These are phyloP conservation scores for Microcyclospora pomicola DNA, from an alignment of 2,329 filamentous ascomycete genomes.

Conservation along the genomic window DNA sequence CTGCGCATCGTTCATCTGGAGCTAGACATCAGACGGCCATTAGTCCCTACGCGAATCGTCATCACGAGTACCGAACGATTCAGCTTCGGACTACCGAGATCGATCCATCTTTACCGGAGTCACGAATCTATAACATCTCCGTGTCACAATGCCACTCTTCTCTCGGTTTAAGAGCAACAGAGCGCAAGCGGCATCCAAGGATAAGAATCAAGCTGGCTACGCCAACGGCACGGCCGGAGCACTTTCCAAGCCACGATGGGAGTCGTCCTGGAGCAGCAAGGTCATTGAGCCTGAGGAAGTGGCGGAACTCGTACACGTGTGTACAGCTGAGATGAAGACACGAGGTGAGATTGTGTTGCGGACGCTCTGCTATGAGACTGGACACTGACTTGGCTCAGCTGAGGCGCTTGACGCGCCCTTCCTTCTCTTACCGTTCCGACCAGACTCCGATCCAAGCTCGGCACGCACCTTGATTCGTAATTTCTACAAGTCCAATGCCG, in stretches of 20 bases:
- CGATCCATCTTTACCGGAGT: no score
- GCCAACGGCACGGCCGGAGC: conserved; percentile 22
- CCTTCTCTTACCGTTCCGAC: conserved; percentile 84
- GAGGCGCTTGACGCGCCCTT: conserved; percentile 82
- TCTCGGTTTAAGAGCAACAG: conserved; percentile 64
- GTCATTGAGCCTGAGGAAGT: conserved; percentile 82
- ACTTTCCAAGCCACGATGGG: conserved; percentile 62
- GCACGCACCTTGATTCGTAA: conserved; percentile 86
- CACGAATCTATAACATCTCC: no score
- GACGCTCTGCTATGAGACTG: neutral
- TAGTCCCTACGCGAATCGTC: no score
- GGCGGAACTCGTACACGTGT: conserved; percentile 69
- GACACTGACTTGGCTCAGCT: conserved; percentile 12
- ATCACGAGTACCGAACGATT: no score
- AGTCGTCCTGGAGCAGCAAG: conserved; percentile 72
- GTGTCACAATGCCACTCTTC: conserved; percentile 40
- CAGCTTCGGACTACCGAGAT: no score
- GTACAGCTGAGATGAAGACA: conserved; percentile 82
- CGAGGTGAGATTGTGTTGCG: conserved; percentile 54
- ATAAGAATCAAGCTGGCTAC: conserved; percentile 32
- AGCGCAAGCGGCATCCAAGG: conserved; percentile 43
- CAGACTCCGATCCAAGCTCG: conserved; percentile 79
- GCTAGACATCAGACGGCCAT: no score
- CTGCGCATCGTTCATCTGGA: no score
- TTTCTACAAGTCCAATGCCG: conserved; percentile 63